Percentiles rank a stretch among this genome's conserved stretches.
These are phyloP conservation scores for Starmerella floris DNA, from an alignment of 805 yeast genomes.

Conservation along the genomic window DNA sequence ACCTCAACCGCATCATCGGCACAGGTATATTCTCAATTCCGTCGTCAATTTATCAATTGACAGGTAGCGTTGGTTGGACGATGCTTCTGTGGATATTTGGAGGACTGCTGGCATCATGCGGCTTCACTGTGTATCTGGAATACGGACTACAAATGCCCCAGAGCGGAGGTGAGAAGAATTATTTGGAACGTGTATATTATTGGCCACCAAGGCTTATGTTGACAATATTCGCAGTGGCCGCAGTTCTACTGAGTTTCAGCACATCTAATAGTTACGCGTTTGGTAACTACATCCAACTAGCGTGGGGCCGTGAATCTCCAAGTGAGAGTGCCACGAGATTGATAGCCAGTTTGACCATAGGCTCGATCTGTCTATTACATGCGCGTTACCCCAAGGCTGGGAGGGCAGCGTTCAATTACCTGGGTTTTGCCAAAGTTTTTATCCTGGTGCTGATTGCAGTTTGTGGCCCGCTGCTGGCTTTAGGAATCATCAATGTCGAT, in stretches of 20 bases:
- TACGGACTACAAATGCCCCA: slow-evolving; percentile 52
- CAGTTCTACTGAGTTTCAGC: slow-evolving; percentile 47
- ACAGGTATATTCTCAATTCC: slow-evolving; percentile 64
- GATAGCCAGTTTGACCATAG: slow-evolving; percentile 36
- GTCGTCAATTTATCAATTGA: slow-evolving; percentile 41
- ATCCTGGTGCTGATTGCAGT: slow-evolving; percentile 38
- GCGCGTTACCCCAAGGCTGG: slow-evolving; percentile 38
- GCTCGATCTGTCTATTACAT: slow-evolving; percentile 34
- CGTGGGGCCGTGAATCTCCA: slow-evolving; percentile 30
- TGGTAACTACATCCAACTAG: slow-evolving; percentile 43
- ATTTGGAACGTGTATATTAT: slow-evolving; percentile 43
- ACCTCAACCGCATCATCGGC: slow-evolving; percentile 58
- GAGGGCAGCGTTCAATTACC: slow-evolving; percentile 37
- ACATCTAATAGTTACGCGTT: slow-evolving; percentile 54
- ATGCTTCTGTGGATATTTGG: slow-evolving; percentile 51
- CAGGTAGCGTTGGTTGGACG: slow-evolving; percentile 49
- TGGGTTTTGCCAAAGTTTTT: slow-evolving; percentile 43
- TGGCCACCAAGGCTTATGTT: slow-evolving; percentile 43
- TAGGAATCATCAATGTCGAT: slow-evolving; percentile 18
- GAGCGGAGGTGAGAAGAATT: slow-evolving; percentile 59
- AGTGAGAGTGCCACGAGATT: slow-evolving; percentile 31
- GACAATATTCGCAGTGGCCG: slow-evolving; percentile 37
- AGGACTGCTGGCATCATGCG: slow-evolving; percentile 42
- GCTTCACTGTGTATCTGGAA: slow-evolving; percentile 47
- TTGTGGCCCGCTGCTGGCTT: slow-evolving; percentile 34